Conservation (phyloP, 495 filamentous ascomycete genomes). For the Cudoniella acicularis region DNA sequence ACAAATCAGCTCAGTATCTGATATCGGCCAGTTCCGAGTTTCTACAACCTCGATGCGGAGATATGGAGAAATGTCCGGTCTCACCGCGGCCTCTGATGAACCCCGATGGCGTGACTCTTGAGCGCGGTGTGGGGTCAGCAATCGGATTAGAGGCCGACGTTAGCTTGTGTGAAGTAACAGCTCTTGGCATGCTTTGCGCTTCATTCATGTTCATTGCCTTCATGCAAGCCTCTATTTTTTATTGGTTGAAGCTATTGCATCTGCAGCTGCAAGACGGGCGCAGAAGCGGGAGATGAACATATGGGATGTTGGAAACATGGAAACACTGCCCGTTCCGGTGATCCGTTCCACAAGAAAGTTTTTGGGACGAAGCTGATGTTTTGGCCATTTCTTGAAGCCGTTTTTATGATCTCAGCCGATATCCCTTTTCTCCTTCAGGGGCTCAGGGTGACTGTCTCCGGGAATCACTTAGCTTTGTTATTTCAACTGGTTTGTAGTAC, state of each 20-base stretch:
- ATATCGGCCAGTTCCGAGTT: not conserved
- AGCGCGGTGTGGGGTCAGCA: not conserved
- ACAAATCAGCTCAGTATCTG: not conserved
- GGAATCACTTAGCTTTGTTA: too few relatives aligned
- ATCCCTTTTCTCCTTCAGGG: too few relatives aligned
- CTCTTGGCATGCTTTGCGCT: not conserved
- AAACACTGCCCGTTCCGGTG: too few relatives aligned
- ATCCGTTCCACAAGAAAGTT: too few relatives aligned
- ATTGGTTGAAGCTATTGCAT: not conserved
- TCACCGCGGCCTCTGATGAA: not conserved
- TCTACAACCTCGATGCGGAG: not conserved
- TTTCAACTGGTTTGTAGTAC: too few relatives aligned
- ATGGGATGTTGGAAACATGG: too few relatives aligned
- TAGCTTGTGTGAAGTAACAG: not conserved
- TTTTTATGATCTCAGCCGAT: too few relatives aligned
- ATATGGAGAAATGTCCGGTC: not conserved
- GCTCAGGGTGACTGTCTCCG: too few relatives aligned
- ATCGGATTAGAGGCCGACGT: not conserved
- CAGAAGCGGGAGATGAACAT: too few relatives aligned
- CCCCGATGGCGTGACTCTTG: not conserved
- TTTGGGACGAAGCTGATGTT: too few relatives aligned
- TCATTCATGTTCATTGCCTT: not conserved
- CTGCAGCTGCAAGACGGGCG: too few relatives aligned
- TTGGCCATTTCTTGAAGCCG: too few relatives aligned
- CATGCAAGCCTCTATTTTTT: not conserved